phyloP scores from a whole-genome alignment of 106 monocot genomes.

The Dactylorhiza incarnata region DNA sequence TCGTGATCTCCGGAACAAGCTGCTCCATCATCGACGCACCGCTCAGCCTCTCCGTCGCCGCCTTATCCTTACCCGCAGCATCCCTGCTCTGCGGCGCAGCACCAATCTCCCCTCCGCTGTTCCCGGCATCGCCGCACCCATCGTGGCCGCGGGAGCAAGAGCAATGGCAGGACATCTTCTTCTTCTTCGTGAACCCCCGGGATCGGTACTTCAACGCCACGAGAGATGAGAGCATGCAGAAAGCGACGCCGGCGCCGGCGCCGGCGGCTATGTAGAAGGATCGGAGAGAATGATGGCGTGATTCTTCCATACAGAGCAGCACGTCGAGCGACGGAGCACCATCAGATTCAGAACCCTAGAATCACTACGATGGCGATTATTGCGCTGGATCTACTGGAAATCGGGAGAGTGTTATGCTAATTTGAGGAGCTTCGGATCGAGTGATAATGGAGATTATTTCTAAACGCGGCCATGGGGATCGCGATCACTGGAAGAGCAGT shows the following conservation, averaged over 20 bases:
- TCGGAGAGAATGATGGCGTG: background rate
- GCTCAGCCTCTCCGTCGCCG: constrained; percentile 18
- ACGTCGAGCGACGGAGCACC: constrained; percentile 8
- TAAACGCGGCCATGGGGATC: too few relatives aligned
- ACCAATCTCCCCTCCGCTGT: background rate
- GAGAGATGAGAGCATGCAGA: constrained; percentile 13
- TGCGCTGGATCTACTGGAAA: too few relatives aligned
- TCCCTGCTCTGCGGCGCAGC: constrained; percentile 8
- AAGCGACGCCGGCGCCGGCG: background rate
- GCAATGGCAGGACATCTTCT: constrained; percentile 12
- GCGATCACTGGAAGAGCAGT: too few relatives aligned
- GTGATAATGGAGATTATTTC: too few relatives aligned
- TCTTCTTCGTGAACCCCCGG: background rate
- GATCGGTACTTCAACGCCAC: constrained; percentile 2
- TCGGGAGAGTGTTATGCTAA: too few relatives aligned
- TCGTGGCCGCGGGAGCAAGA: constrained; percentile 8
- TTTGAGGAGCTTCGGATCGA: too few relatives aligned
- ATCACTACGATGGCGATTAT: background rate
- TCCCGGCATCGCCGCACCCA: constrained; percentile 3
- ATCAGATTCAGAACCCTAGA: constrained; percentile 9
- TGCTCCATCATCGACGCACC: constrained; percentile 66
- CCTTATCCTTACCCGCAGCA: constrained; percentile 17
- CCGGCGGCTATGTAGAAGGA: constrained; percentile 13
- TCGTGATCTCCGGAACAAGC: constrained; percentile 62
- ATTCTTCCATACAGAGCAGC: constrained; percentile 5